These are phyloP conservation scores for Coemansia sp. DNA, from an alignment of 192 early-diverging fungal species.

Conservation along the genomic window DNA sequence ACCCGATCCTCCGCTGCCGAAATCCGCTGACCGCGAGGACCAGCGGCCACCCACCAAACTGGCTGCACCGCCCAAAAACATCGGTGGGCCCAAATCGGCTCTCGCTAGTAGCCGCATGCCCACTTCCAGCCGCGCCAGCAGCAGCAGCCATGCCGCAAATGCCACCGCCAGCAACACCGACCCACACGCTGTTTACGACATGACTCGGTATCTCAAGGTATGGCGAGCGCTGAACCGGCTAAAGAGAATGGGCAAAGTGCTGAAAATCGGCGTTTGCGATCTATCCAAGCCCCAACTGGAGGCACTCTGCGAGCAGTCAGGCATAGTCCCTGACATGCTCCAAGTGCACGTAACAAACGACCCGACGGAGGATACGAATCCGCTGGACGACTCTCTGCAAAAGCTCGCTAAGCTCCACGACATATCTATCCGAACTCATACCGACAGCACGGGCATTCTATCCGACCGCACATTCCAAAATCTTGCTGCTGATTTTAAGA, in stretches of 20 bases:
- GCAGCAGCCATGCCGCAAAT: background rate
- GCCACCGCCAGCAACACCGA: background rate
- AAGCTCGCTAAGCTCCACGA: slow-evolving; percentile 22
- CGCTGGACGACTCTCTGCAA: slow-evolving; percentile 23
- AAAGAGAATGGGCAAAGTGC: slow-evolving; percentile 26
- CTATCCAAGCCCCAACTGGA: slow-evolving; percentile 36
- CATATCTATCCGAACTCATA: slow-evolving; percentile 42
- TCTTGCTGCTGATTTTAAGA: slow-evolving; percentile 46
- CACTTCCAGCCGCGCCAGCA: background rate
- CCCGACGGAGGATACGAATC: slow-evolving; percentile 7
- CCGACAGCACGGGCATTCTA: slow-evolving; percentile 41
- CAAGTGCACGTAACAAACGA: slow-evolving; percentile 40
- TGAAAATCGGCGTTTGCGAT: slow-evolving; percentile 50
- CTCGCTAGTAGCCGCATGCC: background rate
- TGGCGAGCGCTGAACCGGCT: slow-evolving; percentile 36
- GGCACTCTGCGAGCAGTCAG: slow-evolving; percentile 29
- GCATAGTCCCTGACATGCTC: slow-evolving; percentile 40
- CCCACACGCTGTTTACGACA: slow-evolving; percentile 16
- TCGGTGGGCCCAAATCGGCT: background rate
- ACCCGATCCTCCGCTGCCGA: background rate
- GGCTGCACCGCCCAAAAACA: background rate
- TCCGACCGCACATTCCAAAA: slow-evolving; percentile 43
- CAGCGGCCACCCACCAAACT: background rate
- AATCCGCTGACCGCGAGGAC: background rate
- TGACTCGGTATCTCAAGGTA: slow-evolving; percentile 46